These are phyloP conservation scores for Epichloe festucae DNA, from an alignment of 2,329 filamentous ascomycete genomes.

Conservation along the genomic window DNA sequence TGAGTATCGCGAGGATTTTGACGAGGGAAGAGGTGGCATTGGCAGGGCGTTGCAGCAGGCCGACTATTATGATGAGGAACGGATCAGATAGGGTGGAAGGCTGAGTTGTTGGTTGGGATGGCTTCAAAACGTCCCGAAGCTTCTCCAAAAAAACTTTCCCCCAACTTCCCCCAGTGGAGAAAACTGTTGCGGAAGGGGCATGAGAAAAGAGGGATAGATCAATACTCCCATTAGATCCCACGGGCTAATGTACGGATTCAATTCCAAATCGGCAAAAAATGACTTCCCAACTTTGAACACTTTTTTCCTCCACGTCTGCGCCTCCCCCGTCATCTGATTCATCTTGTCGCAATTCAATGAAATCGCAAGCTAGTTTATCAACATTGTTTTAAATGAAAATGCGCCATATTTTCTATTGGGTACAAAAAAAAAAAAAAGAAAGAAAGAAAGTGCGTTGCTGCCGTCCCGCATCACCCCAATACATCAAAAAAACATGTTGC, in stretches of 20 bases:
- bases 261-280: not conserved
- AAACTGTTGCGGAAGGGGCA: not conserved
- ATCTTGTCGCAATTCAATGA: not conserved
- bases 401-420: not conserved
- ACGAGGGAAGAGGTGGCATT: slow-evolving; percentile 83
- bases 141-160: too few relatives aligned
- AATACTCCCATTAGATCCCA: not conserved
- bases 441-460: not conserved
- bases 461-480: not conserved
- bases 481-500: not conserved
- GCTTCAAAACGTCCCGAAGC: too few relatives aligned
- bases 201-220: not conserved
- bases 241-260: not conserved
- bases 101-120: not conserved
- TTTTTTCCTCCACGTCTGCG: not conserved
- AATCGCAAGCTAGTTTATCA: not conserved
- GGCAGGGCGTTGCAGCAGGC: slow-evolving; percentile 56
- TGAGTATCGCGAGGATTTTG: slow-evolving; percentile 94
- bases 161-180: too few relatives aligned
- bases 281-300: not conserved
- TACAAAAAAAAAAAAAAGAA: too few relatives aligned
- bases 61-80: slow-evolving; percentile 20
- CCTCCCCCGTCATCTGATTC: not conserved
- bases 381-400: not conserved
- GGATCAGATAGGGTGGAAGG: slow-evolving; percentile 8